A percentile compares a stretch with the other conserved stretches of the same genome.
Evolutionary conservation across 371 early-diverging fungal species (phyloP).

Genomic region (Dinochytrium kinnereticum): DNA sequence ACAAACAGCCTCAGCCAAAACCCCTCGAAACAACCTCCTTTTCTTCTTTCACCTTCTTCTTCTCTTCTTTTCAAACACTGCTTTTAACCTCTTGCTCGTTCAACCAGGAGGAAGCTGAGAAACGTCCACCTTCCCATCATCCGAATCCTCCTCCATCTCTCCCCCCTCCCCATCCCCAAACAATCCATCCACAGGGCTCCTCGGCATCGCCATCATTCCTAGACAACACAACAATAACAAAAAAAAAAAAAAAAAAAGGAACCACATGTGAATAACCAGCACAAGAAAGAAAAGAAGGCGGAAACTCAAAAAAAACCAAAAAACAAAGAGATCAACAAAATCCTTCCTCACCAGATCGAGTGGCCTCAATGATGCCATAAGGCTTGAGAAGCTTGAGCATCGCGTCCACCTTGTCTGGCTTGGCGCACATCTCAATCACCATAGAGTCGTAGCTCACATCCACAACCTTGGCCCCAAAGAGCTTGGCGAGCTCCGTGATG

Average conservation of each 20-base stretch:
- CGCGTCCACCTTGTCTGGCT: slow-evolving; percentile 83
- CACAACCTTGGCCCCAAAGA: slow-evolving; percentile 88
- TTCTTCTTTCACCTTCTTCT: not conserved
- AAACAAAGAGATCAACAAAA: not conserved
- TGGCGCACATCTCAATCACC: slow-evolving; percentile 87
- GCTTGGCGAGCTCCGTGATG: slow-evolving; percentile 77
- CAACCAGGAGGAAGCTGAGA: slow-evolving; percentile 93
- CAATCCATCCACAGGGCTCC: slow-evolving; percentile 77
- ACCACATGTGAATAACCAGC: too few relatives aligned
- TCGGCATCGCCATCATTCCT: slow-evolving; percentile 94
- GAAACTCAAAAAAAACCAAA: slow-evolving; percentile 1
- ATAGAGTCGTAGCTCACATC: slow-evolving; percentile 86
- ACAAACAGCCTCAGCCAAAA: too few relatives aligned
- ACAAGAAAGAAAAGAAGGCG: not conserved
- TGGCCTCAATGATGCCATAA: slow-evolving; percentile 93
- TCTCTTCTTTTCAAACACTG: not conserved
- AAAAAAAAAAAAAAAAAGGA: not conserved
- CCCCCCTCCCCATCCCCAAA: slow-evolving; percentile 65
- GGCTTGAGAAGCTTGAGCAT: slow-evolving; percentile 91
- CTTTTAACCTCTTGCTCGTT: slow-evolving; percentile 21
- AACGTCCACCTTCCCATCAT: slow-evolving; percentile 72
- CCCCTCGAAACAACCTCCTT: not conserved
- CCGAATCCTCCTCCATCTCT: slow-evolving; percentile 55
- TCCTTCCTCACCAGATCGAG: slow-evolving; percentile 83
- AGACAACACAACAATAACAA: slow-evolving; percentile 12